phyloP scores from a whole-genome alignment of 1,284 basidiomycete genomes.

The Grifola frondosa region DNA sequence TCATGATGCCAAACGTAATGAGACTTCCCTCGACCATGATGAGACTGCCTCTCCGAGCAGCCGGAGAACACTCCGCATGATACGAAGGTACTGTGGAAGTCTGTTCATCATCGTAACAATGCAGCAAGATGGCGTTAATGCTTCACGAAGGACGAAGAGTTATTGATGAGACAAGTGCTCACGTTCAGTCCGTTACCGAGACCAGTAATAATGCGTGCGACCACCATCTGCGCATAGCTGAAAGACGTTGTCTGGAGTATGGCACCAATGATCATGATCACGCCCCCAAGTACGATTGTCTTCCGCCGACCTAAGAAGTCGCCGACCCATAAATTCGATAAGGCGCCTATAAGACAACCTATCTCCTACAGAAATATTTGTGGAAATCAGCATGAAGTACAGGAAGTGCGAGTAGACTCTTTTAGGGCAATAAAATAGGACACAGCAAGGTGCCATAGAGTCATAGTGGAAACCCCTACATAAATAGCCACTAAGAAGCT shows the following conservation, averaged over 20 bases:
- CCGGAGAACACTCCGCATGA: constrained; percentile 66
- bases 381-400: neutral
- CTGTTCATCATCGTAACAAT: constrained; percentile 38
- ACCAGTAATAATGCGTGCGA: constrained; percentile 62
- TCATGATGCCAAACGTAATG: constrained; percentile 71
- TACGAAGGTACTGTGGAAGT: constrained; percentile 64
- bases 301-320: constrained; percentile 52
- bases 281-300: constrained; percentile 51
- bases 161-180: constrained; percentile 16
- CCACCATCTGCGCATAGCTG: constrained; percentile 55
- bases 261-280: constrained; percentile 65
- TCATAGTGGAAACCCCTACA: constrained; percentile 29
- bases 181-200: constrained; percentile 71
- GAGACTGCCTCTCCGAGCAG: constrained; percentile 58
- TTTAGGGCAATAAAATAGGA: neutral
- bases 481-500: constrained; percentile 57
- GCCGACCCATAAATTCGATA: constrained; percentile 55
- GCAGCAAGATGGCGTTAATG: neutral
- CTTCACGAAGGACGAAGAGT: neutral
- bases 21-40: constrained; percentile 71
- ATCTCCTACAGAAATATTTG: constrained; percentile 41
- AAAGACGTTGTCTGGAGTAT: constrained; percentile 56
- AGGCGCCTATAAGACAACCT: constrained; percentile 50
- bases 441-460: constrained; percentile 15
- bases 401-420: neutral